Base-by-base conservation (phyloP, 208 protist species). In the Leishmania arabica region DNA sequence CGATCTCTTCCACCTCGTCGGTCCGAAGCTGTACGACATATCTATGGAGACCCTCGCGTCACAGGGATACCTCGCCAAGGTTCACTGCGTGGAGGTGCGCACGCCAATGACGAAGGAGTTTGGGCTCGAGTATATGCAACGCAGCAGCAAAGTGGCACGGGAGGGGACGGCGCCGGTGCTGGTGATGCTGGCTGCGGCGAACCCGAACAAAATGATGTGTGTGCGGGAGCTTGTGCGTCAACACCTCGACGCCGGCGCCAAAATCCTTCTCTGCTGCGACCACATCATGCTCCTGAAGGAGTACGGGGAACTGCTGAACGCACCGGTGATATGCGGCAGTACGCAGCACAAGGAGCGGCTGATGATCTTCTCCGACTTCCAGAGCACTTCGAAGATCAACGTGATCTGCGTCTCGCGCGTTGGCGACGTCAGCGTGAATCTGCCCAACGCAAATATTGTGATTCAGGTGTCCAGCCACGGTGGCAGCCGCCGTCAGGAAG, bases 231-330 rank as follows among this genome's bases (percentile, higher is more conserved):
- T 99, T n/a, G 98, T 99, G 31, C 79, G 85, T 54, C 96, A 95
- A 54, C 99, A 99, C 88, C 84, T 93, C 34, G 82, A 80, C 13
- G 86, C 88, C 49, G 96, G 96, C 9, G 98, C 99, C 62, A 99
- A 99, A 85, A 99, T 99, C 69, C 95, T 99, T 21, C 98, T 99
- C 68, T 99, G 99, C 90, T 99, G 94, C 74, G 99, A 99, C 89
- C 98, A 99, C 86, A 86, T 99, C 34, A 96, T 98, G 87, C 90
- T 99, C 27, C 87, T 99, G 13, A 84, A 98, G 77, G 88, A 96
- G 82, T 99, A 99, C 86, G 98, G 98, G 1, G 83, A 81, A 24
- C 71, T 95, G 65, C 84, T 99, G 0, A 65, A 87, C 15, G 85
- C 88, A 53, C 97, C 97, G 37, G 93, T 98, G 51, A 99, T 99